These are phyloP conservation scores for Schizosaccharomyces osmophilus DNA, from an alignment of 805 yeast species.

Conservation along the genomic window DNA sequence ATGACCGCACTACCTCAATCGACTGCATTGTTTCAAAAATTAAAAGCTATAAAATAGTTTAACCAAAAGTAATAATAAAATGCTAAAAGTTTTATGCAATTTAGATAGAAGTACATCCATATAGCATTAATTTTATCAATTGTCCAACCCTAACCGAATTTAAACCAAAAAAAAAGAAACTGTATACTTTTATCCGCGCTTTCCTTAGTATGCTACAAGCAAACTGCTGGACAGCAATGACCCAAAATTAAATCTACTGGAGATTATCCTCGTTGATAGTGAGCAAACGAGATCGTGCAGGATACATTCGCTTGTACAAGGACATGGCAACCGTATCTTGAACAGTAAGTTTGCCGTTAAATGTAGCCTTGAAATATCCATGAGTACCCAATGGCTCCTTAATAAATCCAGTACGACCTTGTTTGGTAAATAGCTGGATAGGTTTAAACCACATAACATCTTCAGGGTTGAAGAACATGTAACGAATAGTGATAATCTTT, in stretches of 20 bases:
- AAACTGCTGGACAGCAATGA: too few relatives aligned
- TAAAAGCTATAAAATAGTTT: background rate
- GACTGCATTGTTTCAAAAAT: background rate
- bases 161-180: too few relatives aligned
- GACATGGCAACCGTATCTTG: constrained; percentile 92
- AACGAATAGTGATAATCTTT: constrained; percentile 70
- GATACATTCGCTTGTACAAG: constrained; percentile 84
- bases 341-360: constrained; percentile 70
- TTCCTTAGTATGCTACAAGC: too few relatives aligned
- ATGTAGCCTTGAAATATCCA: constrained; percentile 89
- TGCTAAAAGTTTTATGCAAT: too few relatives aligned
- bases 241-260: too few relatives aligned
- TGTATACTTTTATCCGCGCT: too few relatives aligned
- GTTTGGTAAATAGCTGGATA: constrained; percentile 74
- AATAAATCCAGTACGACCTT: constrained; percentile 83
- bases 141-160: too few relatives aligned
- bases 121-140: too few relatives aligned
- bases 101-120: too few relatives aligned
- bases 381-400: constrained; percentile 93
- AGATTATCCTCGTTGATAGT: background rate
- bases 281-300: constrained; percentile 14
- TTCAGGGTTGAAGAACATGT: constrained; percentile 85
- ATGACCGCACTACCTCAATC: background rate
- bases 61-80: background rate
- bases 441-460: constrained; percentile 78